phyloP scores from a whole-genome alignment of 2,329 filamentous ascomycete species.

The Clathrospora elynae region DNA sequence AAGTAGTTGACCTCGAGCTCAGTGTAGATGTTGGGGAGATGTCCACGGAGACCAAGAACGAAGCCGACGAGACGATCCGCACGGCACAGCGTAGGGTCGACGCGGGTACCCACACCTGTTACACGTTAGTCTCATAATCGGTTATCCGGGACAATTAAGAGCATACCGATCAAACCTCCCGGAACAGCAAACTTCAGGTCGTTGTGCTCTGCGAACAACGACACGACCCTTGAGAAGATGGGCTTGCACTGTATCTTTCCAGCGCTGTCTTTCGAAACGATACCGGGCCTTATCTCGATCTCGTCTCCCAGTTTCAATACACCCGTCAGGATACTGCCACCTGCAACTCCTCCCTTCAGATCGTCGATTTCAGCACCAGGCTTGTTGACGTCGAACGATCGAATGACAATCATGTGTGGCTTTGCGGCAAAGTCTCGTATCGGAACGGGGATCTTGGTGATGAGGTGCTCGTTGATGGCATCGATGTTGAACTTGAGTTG shows the following conservation, averaged over 20 bases:
- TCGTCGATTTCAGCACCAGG: constrained; percentile 98
- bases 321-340: constrained; percentile 94
- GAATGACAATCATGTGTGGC: constrained; percentile 98
- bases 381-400: constrained; percentile 99
- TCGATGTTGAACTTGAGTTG: constrained; percentile 99
- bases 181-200: constrained; percentile 98
- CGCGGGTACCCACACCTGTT: constrained; percentile 87
- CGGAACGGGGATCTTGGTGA: constrained; percentile 92
- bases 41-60: constrained; percentile 92
- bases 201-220: constrained; percentile 96
- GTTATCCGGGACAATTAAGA: not conserved
- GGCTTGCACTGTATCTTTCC: constrained; percentile 95
- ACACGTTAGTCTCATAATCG: constrained; percentile 17
- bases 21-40: constrained; percentile 94
- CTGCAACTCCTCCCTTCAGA: constrained; percentile 96
- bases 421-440: constrained; percentile 87
- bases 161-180: constrained; percentile 80
- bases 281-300: constrained; percentile 98
- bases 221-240: constrained; percentile 93
- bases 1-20: constrained; percentile 99
- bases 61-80: constrained; percentile 98
- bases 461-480: constrained; percentile 93
- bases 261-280: constrained; percentile 91
- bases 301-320: constrained; percentile 96
- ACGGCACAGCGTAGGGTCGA: constrained; percentile 97